Conservation (phyloP, 257 asterid genomes). For the Echites panduratus region DNA sequence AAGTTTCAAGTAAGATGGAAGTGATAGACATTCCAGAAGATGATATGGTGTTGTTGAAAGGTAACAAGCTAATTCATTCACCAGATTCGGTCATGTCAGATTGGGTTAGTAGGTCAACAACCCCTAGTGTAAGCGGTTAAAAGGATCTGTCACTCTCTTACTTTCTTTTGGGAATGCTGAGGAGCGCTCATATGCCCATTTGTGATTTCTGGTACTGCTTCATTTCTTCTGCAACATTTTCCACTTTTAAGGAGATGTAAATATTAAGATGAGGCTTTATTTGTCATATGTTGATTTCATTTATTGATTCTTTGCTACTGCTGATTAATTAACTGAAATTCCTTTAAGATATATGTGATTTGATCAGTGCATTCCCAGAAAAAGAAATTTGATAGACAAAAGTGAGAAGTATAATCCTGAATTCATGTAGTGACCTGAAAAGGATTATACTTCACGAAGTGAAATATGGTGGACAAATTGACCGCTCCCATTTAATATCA, state of each 20-base stretch:
- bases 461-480: neutral
- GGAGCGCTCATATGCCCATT: neutral
- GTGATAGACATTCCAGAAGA: slow-evolving; percentile 34
- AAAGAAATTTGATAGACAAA: neutral
- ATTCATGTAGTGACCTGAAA: neutral
- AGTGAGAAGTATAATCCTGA: neutral
- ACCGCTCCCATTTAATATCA: neutral
- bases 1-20: slow-evolving; percentile 24
- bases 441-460: neutral
- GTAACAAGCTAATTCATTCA: slow-evolving; percentile 12
- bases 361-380: neutral
- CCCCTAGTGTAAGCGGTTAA: slow-evolving; percentile 21
- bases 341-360: neutral
- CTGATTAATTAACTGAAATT: neutral
- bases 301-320: slow-evolving; percentile 1
- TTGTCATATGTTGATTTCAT: neutral
- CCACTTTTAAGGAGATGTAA: slow-evolving; percentile 14
- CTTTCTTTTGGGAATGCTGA: neutral
- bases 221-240: neutral
- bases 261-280: slow-evolving; percentile 12
- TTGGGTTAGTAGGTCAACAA: slow-evolving; percentile 20
- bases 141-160: neutral
- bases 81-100: slow-evolving; percentile 24
- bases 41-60: slow-evolving; percentile 28
- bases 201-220: slow-evolving; percentile 10